phyloP scores from a whole-genome alignment of 2,329 filamentous ascomycete genomes.

The Ophiostoma sp. region DNA sequence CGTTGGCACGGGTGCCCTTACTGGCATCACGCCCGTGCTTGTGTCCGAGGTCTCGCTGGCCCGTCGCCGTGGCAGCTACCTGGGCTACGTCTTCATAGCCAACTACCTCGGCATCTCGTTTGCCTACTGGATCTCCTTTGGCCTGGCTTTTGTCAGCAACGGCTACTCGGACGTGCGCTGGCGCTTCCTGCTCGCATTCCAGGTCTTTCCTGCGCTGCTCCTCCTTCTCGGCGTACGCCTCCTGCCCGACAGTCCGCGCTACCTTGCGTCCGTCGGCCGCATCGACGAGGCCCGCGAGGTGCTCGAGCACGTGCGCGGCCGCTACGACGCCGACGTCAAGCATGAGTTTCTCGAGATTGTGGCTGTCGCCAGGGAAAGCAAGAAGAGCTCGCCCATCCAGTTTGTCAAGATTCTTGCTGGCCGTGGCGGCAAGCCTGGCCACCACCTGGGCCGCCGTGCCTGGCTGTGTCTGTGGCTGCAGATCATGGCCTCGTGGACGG shows the following conservation, averaged over 20 bases:
- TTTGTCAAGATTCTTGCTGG: constrained; percentile 38
- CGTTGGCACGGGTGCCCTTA: constrained; percentile 48
- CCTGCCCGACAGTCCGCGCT: constrained; percentile 44
- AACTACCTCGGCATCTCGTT: constrained; percentile 48
- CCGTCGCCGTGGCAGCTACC: constrained; percentile 42
- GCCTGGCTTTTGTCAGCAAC: constrained; percentile 29
- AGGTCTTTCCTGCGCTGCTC: constrained; percentile 40
- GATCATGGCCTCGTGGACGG: constrained; percentile 42
- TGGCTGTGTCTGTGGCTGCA: constrained; percentile 40
- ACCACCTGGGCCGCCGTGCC: constrained; percentile 39
- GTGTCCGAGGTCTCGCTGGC: constrained; percentile 46
- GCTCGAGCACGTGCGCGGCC: constrained; percentile 34
- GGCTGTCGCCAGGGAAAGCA: constrained; percentile 37
- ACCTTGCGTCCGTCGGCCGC: constrained; percentile 27
- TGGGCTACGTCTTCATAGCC: constrained; percentile 48
- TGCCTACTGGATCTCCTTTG: constrained; percentile 40
- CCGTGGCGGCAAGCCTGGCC: constrained; percentile 33
- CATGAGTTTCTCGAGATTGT: constrained; percentile 40
- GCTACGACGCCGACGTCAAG: constrained; percentile 35
- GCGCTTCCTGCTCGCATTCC: constrained; percentile 39
- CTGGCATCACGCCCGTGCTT: constrained; percentile 45
- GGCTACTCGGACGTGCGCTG: constrained; percentile 35
- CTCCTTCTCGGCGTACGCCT: constrained; percentile 38
- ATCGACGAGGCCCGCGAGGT: constrained; percentile 33
- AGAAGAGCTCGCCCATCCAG: constrained; percentile 37